A percentile compares a stretch with the other conserved stretches of the same genome.
These are phyloP conservation scores for Tricholoma bakamatsutake DNA, from an alignment of 768 basidiomycete genomes.

Conservation along the genomic window DNA sequence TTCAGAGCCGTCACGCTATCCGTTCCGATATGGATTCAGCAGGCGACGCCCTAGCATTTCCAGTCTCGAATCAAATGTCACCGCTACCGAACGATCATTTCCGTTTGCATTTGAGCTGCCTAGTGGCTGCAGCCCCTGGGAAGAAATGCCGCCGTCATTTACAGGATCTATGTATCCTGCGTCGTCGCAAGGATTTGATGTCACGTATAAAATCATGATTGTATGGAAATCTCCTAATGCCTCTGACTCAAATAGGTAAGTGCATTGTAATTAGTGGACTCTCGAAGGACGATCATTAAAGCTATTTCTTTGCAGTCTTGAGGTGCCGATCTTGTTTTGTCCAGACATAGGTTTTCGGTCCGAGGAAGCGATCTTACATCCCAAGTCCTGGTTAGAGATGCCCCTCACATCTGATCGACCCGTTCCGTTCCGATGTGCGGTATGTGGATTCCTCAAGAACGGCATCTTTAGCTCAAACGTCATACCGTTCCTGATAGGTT, in stretches of 20 bases:
- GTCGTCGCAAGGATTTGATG: conserved; percentile 26
- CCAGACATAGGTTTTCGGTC: conserved; percentile 58
- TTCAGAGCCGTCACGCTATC: conserved; percentile 26
- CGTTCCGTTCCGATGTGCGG: conserved; percentile 61
- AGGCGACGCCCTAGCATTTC: conserved; percentile 41
- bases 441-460: conserved; percentile 28
- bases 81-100: conserved; percentile 33
- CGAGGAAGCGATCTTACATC: conserved; percentile 37
- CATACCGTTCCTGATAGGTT: conserved; percentile 31
- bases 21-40: conserved; percentile 39
- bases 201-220: conserved; percentile 51
- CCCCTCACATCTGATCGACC: conserved; percentile 57
- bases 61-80: conserved; percentile 26
- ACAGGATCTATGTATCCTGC: conserved; percentile 28
- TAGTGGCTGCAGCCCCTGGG: conserved; percentile 38
- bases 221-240: conserved; percentile 51
- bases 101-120: conserved; percentile 56
- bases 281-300: background rate
- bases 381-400: conserved; percentile 63
- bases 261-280: conserved; percentile 7
- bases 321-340: conserved; percentile 58
- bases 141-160: conserved; percentile 62
- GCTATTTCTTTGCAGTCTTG: conserved; percentile 37
- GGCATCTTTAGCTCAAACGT: background rate
- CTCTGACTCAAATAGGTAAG: conserved; percentile 44